Evolutionary conservation across 306 rosid genomes (phyloP), one percentile per base, ranked within the genome.

Genomic region (Hippophae rhamnoides): DNA sequence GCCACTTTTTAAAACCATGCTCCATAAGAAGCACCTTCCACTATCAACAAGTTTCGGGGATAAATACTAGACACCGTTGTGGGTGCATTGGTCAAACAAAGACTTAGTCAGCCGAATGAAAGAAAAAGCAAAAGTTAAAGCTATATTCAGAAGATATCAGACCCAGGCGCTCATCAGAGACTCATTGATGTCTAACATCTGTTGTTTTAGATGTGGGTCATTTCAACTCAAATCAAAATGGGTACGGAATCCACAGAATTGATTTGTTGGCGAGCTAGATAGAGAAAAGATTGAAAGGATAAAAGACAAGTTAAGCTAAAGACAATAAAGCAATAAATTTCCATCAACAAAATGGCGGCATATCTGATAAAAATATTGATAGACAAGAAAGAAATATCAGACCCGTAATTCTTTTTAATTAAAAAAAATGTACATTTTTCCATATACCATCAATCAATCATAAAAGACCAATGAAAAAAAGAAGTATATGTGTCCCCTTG

Each of bases 271-370:
- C 5, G 38, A 31, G 38, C 38, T 12, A 7, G 25, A 14, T 2
- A 49, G 18, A 13, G 53, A 49, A 7, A 13, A 12, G 25, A 8
- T 10, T 13, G 12, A 26, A 46, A 48, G 40, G 47, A 11, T 43
- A 25, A 50, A 48, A 14, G 47, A 52, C 46, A 14, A 48, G 65
- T 31, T 0, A 4, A 43, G 54, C 43, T 25, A 41, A 41, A 26
- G 61, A 42, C 57, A 49, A 59, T 54, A 69, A 70, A 63, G 63
- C 58, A 78, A 74, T 52, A 49, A 69, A 54, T 13, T 66, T 69
- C 38, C 70, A 80, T 66, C 76, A 60, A 69, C 77, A 75, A 88
- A 82, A 80, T 72, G 99, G 99, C 99, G 97, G 97, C 99, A 82
- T 84, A 81, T 69, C 56, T 64, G 76, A 92, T 88, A 90, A 80